Evolutionary conservation across 2,329 filamentous ascomycete species (phyloP).

Genomic region (Cytospora paraplurivora): DNA sequence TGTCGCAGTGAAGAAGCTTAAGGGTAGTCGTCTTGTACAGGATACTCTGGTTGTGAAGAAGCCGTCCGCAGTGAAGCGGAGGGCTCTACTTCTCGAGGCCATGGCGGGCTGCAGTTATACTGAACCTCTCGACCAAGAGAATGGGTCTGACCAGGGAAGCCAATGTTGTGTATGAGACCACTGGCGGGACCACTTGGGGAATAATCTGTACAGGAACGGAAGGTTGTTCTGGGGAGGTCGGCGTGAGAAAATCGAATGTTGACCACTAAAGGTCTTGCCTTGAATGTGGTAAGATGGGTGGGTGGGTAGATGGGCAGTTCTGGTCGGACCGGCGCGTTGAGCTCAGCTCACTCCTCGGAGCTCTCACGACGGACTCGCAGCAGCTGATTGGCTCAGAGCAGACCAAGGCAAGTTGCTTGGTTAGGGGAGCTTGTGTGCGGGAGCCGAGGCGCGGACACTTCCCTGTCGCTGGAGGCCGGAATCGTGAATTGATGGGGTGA

Average conservation of each 20-base stretch:
- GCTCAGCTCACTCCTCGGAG: constrained; percentile 17
- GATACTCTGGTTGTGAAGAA: constrained; percentile 16
- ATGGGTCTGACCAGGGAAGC: constrained; percentile 11
- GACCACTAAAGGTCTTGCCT: neutral
- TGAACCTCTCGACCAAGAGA: neutral
- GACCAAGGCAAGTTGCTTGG: neutral
- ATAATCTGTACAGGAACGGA: constrained; percentile 5
- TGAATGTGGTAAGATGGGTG: neutral
- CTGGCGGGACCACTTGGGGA: constrained; percentile 13
- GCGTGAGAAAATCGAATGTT: constrained; percentile 17
- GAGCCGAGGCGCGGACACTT: neutral
- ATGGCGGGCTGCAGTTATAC: constrained; percentile 19
- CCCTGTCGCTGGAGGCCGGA: no score
- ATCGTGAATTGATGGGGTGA: no score
- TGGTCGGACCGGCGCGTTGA: constrained; percentile 9
- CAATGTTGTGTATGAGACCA: constrained; percentile 21
- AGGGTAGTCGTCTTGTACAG: constrained; percentile 15
- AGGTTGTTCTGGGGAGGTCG: constrained; percentile 9
- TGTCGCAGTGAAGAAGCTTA: constrained; percentile 20
- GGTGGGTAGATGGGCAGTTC: constrained; percentile 8
- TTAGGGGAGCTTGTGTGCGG: neutral
- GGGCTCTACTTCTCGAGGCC: constrained; percentile 27
- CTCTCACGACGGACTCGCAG: constrained; percentile 4
- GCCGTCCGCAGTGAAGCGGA: constrained; percentile 27
- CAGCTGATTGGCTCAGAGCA: constrained; percentile 8